phyloP scores from a whole-genome alignment of 441 rosid species.

The Capsella rubella region DNA sequence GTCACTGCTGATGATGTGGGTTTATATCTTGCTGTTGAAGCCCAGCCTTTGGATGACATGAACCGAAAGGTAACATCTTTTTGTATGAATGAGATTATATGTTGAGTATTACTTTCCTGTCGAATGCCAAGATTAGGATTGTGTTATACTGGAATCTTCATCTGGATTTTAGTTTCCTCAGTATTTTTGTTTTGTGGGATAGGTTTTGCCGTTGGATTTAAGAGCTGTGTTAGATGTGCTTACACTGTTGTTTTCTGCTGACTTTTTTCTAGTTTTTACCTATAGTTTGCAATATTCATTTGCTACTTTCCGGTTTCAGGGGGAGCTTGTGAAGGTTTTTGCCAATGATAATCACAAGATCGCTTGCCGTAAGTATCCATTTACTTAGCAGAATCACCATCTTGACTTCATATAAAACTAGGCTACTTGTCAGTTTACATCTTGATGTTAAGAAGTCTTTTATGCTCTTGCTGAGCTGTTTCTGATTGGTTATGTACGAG shows the following conservation, averaged over 20 bases:
- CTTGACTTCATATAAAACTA: background rate
- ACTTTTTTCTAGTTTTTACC: constrained; percentile 11
- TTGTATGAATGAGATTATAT: constrained; percentile 18
- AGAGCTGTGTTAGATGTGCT: constrained; percentile 14
- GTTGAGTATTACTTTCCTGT: constrained; percentile 10
- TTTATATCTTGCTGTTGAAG: constrained; percentile 93
- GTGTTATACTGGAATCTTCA: constrained; percentile 4
- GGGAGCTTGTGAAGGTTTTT: constrained; percentile 94
- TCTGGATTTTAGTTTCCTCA: no score
- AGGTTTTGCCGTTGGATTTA: background rate
- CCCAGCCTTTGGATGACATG: constrained; percentile 95
- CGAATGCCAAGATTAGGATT: constrained; percentile 9
- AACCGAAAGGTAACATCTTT: constrained; percentile 83
- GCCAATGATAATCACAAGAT: constrained; percentile 94
- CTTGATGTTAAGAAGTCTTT: constrained; percentile 3
- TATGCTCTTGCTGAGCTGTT: constrained; percentile 3
- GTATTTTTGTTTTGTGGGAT: background rate
- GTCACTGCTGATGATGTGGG: constrained; percentile 97
- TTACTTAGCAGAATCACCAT: constrained; percentile 1
- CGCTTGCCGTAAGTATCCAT: constrained; percentile 67
- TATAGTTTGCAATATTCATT: constrained; percentile 20
- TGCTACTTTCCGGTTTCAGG: constrained; percentile 62
- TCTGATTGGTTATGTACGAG: constrained; percentile 10
- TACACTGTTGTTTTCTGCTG: constrained; percentile 34
- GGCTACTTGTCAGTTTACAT: background rate